Base-by-base conservation (phyloP, 345 rosid genomes). In the Carallia pectinifolia region DNA sequence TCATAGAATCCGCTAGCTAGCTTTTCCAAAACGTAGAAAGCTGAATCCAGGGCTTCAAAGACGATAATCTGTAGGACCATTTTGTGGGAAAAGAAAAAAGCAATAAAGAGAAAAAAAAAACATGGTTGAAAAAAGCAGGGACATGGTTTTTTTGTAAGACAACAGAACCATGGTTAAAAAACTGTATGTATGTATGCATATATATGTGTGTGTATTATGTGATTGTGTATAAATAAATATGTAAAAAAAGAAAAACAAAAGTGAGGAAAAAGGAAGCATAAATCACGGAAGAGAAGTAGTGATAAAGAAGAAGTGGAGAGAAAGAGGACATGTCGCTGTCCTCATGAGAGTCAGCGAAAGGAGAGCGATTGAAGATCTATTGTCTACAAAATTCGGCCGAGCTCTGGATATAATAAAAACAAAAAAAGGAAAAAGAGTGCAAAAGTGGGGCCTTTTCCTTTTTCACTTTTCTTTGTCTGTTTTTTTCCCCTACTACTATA, bases 301-400 rank as follows among this genome's bases (percentile, higher is more conserved):
- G 36, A 60, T 33, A 52, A 66, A 67, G 36, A 58, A 5, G 61
- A 23, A 38, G 72, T 37, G 47, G 61, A 30, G 44, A 27, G n/a
- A 38, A 58, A 64, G 71, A 73, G 56, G 71, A 76, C 34, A 77
- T 36, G 76, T 77, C 83, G 73, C 74, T 77, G 60, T 80, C 78
- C 16, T 53, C 83, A 29, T 80, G 83, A 67, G 81, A 80, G 76
- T 80, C 76, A 77, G 83, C 62, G 73, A 74, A 37, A 71, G 66
- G 74, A 72, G 66, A 75, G 62, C 69, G 64, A 72, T 69, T 62
- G 72, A 67, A 74, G 58, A 71, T 74, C 76, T 23, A 23, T 23
- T 23, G 23, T 71, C 74, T 62, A 66, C 76, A 23, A 77, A 77
- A 77, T 77, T 74, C 73, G 71, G 79, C 75, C 73, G 76, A 67